Evolutionary conservation across 164 flowering plant species (phyloP), one percentile per base, ranked within the genome.

Genomic region (Amborella trichopoda): DNA sequence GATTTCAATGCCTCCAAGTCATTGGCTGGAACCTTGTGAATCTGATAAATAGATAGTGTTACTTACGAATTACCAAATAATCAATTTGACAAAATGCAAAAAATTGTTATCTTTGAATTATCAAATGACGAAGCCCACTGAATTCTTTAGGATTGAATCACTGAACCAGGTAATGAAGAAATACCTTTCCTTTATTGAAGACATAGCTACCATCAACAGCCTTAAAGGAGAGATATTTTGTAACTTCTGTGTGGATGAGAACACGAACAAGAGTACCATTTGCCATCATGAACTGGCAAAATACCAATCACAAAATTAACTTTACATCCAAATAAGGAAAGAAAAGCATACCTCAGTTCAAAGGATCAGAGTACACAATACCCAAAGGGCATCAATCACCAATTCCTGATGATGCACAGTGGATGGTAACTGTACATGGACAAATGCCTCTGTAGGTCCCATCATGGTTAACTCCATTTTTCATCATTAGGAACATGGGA

Each of bases 1-100:
- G 94, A 83, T 66, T 76, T 85, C n/a, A 89, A 79, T 22, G 95
- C 95, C 55, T 89, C 97, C 86, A 89, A 71, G 60, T 83, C 95
- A 18, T 76, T 89, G 44, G 97, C 91, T 4, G 97, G 97, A 28
- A 86, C 97, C 73, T 89, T 89, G 75, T 89, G 86, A 60, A 89
- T 61, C 97, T 87, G 55, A 32, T 32, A 30, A 30, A 30, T 30
- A 30, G 34, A 8, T 8, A 30, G 34, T 8, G 34, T 9, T 8
- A 30, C 34, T 30, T 30, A 30, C 34, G 14, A 14, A 9, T 14
- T 8, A 30, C 34, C 9, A 30, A 0, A 30, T 30, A 8, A 14
- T 30, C 14, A 8, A 0, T 30, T 30, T 14, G 14, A 30, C 9
- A 30, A 30, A 8, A 30, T 9, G 34, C 14, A 30, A 30, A n/a